Conservation (phyloP, 1,284 basidiomycete genomes). For the Cryptococcus sp. region DNA sequence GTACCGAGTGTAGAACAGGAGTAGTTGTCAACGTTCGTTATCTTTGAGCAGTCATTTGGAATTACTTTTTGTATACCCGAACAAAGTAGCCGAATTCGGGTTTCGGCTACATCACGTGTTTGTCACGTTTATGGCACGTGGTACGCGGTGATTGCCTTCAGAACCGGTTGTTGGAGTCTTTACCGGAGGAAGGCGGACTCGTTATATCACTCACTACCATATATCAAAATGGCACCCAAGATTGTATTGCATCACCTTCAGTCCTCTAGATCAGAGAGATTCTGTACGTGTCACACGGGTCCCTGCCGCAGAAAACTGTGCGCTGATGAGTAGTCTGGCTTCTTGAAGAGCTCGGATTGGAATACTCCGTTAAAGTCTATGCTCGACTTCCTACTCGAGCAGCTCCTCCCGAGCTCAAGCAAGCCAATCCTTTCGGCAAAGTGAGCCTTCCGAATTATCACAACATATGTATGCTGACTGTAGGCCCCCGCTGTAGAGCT, state of each 20-base stretch:
- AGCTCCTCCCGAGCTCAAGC: slow-evolving; percentile 23
- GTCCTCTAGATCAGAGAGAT: slow-evolving; percentile 33
- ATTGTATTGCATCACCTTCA: slow-evolving; percentile 42
- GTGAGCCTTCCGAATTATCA: slow-evolving; percentile 1
- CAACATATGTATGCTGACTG: background rate
- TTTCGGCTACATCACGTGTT: no score
- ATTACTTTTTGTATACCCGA: no score
- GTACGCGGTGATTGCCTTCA: no score
- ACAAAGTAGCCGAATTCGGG: no score
- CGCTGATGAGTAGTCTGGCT: slow-evolving; percentile 23
- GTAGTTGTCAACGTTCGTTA: no score
- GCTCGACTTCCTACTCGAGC: slow-evolving; percentile 16
- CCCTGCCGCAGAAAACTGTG: background rate
- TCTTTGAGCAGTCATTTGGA: no score
- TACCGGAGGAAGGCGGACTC: no score
- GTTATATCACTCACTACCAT: no score
- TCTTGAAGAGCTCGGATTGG: slow-evolving; percentile 32
- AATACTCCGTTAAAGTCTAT: slow-evolving; percentile 36
- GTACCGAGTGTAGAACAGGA: no score
- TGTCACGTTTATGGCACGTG: no score
- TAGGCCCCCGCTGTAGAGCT: slow-evolving; percentile 30
- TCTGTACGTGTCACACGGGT: slow-evolving; percentile 20
- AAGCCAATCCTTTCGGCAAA: slow-evolving; percentile 30
- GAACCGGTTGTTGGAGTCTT: no score
- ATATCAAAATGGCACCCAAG: slow-evolving; percentile 19